These are phyloP conservation scores for Fusarium sarcochroum DNA, from an alignment of 2,329 filamentous ascomycete genomes.

Conservation along the genomic window DNA sequence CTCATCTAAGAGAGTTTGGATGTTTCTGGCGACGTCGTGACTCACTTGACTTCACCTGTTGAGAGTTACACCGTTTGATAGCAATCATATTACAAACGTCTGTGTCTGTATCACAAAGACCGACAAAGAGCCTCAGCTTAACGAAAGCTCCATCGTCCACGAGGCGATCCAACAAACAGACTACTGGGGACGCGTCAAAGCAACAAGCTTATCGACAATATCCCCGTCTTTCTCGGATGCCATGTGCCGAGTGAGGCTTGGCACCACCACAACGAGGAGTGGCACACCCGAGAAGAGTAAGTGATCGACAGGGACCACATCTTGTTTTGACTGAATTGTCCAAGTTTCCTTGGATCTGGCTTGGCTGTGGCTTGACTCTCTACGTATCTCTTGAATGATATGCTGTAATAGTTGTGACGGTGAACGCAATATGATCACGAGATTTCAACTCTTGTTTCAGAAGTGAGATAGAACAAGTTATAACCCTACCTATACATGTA, in stretches of 20 bases:
- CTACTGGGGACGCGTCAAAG: constrained; percentile 30
- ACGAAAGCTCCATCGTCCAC: constrained; percentile 6
- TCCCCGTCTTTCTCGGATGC: constrained; percentile 32
- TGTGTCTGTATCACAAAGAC: constrained; percentile 1
- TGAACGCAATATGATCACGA: not conserved
- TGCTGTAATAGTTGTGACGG: no score
- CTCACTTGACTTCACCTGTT: not conserved
- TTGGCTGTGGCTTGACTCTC: constrained; percentile 22
- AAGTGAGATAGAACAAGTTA: not conserved
- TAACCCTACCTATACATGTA: not conserved
- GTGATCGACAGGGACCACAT: constrained; percentile 30
- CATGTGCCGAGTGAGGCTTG: constrained; percentile 34
- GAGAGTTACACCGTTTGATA: not conserved
- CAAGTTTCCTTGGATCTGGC: constrained; percentile 18
- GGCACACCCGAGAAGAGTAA: not conserved
- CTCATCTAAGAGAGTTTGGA: constrained; percentile 12
- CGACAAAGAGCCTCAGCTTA: constrained; percentile 8
- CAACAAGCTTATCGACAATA: constrained; percentile 38
- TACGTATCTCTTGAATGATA: not conserved
- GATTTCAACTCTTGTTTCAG: not conserved
- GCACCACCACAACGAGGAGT: constrained; percentile 7
- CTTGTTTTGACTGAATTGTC: no score
- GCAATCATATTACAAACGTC: no score
- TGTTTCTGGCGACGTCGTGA: constrained; percentile 24
- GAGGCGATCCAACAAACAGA: constrained; percentile 32